Conservation (phyloP, 1,284 basidiomycete species). For the Prillingera fragicola region DNA sequence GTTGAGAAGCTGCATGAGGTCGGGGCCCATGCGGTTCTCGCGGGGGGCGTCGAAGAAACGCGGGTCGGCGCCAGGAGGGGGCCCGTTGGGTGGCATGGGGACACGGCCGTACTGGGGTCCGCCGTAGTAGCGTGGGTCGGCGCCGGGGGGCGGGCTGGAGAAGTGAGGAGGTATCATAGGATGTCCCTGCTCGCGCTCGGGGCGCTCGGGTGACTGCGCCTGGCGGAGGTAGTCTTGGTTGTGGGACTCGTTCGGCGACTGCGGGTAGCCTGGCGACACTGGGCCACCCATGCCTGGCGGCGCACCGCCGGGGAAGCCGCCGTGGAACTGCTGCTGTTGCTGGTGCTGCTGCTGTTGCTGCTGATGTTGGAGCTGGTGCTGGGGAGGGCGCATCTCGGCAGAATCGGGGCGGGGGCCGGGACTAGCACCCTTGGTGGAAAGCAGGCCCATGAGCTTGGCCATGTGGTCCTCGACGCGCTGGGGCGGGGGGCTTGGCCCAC, state of each 20-base stretch:
- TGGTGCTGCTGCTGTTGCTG: not conserved
- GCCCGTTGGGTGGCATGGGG: constrained; percentile 1
- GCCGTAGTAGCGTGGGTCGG: constrained; percentile 11
- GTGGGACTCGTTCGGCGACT: constrained; percentile 6
- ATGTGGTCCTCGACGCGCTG: constrained; percentile 29
- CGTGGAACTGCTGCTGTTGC: constrained; percentile 3
- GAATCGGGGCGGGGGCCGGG: constrained; percentile 12
- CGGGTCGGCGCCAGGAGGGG: constrained; percentile 4
- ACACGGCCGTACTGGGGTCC: constrained; percentile 2
- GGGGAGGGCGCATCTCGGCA: constrained; percentile 3
- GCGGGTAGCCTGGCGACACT: constrained; percentile 11
- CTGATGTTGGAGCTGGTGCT: not conserved
- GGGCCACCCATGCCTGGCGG: constrained; percentile 16
- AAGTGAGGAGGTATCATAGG: constrained; percentile 13
- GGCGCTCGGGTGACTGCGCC: constrained; percentile 3
- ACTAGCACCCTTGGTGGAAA: constrained; percentile 24
- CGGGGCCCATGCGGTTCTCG: constrained; percentile 3
- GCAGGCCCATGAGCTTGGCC: constrained; percentile 40
- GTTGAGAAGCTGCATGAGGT: constrained; percentile 29
- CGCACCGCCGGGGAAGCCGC: constrained; percentile 5
- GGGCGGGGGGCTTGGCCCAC: not conserved
- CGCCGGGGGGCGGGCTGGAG: constrained; percentile 10
- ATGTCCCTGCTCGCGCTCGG: not conserved
- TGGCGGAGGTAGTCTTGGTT: constrained; percentile 9
- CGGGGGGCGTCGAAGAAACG: constrained; percentile 9